Evolutionary conservation across 2,329 filamentous ascomycete species (phyloP), one percentile per base, ranked within the genome.

Genomic region (Pseudocercospora macadamiae): DNA sequence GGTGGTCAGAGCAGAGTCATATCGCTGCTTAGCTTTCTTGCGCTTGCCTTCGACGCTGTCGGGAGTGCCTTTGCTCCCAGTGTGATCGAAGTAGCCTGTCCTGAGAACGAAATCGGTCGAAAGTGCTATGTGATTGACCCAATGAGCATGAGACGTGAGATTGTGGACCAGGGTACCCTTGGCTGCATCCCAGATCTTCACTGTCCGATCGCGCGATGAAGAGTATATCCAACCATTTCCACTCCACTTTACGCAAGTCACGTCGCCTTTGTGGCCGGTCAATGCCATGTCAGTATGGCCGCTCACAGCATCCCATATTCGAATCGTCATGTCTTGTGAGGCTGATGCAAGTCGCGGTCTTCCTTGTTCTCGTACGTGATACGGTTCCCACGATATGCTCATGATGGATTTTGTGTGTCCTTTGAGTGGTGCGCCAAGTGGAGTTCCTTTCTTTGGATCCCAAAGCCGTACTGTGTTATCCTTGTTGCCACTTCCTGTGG

Each of bases 241-340:
- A 57, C 95, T 95, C 95, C 95, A 99, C 67, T 88, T 88, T 3
- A 97, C 91, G 73, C 93, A 97, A 45, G 89, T 92, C 14, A 97
- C 90, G 48, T 87, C 91, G 44, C 87, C 88, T 77, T 92, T 95
- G 79, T 99, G 95, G 2, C 93, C 93, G 4, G 88, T 90, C 25
- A 97, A 80, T 2, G 93, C 89, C 68, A 89, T 86, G 69, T 97
- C 91, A 1, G 90, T 90, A 42, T 83, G 84, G 36, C 90, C 88
- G 5, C 88, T 86, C 59, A 92, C 88, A 28, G 88, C 88, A 61
- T 93, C 85, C 92, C 93, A 97, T 49, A 97, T 83, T 36, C 93
- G 83, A 39, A 96, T 86, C 0, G 93, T 97, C 19, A 86, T 85
- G 74, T 99, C 95, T 74, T 96, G 96, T 48, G 90, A 95, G 0